phyloP scores from a whole-genome alignment of 1,139 yeast species.

The Arxiozyma telluris region DNA sequence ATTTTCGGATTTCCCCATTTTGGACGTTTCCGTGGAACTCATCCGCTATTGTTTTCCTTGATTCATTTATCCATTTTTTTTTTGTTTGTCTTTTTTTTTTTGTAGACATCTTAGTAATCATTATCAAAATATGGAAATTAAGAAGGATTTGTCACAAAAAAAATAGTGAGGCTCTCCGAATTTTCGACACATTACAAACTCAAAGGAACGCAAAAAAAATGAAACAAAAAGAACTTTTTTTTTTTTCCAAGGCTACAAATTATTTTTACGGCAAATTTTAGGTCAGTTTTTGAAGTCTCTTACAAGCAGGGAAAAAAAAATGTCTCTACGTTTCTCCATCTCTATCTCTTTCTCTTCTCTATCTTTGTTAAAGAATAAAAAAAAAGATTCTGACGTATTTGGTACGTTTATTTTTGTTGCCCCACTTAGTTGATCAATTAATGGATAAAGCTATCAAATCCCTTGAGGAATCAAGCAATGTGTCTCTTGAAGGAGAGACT shows the following conservation, averaged over 20 bases:
- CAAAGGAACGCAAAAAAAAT: neutral
- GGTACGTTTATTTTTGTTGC: too few relatives aligned
- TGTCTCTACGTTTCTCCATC: neutral
- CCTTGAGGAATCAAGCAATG: neutral
- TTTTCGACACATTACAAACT: neutral
- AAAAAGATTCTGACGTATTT: neutral
- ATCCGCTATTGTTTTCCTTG: too few relatives aligned
- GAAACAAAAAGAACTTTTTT: neutral
- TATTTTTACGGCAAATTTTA: neutral
- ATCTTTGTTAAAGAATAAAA: neutral
- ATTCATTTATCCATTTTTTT: too few relatives aligned
- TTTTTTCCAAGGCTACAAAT: neutral
- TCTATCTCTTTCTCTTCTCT: too few relatives aligned
- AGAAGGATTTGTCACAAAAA: too few relatives aligned
- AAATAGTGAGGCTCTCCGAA: neutral
- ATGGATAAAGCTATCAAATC: neutral
- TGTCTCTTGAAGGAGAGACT: neutral
- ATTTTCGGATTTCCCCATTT: too few relatives aligned
- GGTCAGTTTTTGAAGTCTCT: neutral
- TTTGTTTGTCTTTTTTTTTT: too few relatives aligned
- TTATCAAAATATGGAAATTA: too few relatives aligned
- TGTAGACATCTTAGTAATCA: too few relatives aligned
- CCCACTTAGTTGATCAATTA: neutral
- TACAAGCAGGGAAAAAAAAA: too few relatives aligned
- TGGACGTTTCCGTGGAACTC: too few relatives aligned